A percentile compares a stretch with the other conserved stretches of the same genome.
These are phyloP conservation scores for Prototheca stagnorum DNA, from an alignment of 163 green algal genomes.

Conservation along the genomic window DNA sequence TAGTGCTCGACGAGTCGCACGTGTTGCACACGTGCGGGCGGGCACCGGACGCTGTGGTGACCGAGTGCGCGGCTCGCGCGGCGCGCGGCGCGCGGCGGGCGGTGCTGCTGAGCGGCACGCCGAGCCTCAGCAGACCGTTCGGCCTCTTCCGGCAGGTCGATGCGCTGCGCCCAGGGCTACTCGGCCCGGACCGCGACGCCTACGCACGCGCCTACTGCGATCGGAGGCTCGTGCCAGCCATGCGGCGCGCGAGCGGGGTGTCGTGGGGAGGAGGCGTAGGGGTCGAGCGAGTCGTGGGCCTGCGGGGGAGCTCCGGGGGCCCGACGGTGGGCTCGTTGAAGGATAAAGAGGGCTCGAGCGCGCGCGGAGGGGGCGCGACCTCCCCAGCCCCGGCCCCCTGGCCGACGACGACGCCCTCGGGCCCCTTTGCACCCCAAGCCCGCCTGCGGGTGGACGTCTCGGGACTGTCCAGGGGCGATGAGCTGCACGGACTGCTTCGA, in stretches of 20 bases:
- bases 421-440: too few relatives aligned
- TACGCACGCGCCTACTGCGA: constrained; percentile 82
- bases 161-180: constrained; percentile 50
- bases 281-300: too few relatives aligned
- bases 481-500: constrained; percentile 80
- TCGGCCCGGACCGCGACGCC: constrained; percentile 41
- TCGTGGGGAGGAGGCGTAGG: too few relatives aligned
- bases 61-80: constrained; percentile 40
- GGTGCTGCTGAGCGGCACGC: constrained; percentile 76
- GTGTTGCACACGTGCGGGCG: constrained; percentile 24
- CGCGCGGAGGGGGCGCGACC: too few relatives aligned
- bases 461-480: constrained; percentile 25
- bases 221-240: constrained; percentile 38
- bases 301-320: too few relatives aligned
- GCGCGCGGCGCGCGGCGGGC: constrained; percentile 22
- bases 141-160: constrained; percentile 87
- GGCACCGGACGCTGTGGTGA: constrained; percentile 43
- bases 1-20: too few relatives aligned
- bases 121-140: constrained; percentile 62
- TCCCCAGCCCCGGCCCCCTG: too few relatives aligned
- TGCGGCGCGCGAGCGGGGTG: not conserved
- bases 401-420: too few relatives aligned
- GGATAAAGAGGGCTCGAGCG: too few relatives aligned
- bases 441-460: constrained; percentile 38
- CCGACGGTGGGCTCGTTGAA: too few relatives aligned